These are phyloP conservation scores for Phaffia australis DNA, from an alignment of 768 basidiomycete genomes.

Conservation along the genomic window DNA sequence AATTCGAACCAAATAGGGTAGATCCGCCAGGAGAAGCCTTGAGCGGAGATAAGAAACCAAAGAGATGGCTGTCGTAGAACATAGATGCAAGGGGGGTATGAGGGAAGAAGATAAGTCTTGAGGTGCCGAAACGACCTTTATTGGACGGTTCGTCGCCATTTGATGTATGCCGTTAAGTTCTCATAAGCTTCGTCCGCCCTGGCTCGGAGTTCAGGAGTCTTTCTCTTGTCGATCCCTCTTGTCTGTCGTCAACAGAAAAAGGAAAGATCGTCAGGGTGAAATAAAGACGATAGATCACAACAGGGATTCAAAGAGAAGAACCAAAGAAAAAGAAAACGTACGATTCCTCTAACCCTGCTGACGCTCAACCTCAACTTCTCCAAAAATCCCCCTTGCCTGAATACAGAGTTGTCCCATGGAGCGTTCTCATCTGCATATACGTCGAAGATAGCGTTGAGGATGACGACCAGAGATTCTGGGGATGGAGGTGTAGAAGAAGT, in stretches of 20 bases:
- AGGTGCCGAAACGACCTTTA: neutral
- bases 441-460: constrained; percentile 72
- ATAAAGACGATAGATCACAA: no score
- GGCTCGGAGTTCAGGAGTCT: constrained; percentile 35
- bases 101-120: neutral
- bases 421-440: constrained; percentile 80
- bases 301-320: neutral
- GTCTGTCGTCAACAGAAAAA: constrained; percentile 29
- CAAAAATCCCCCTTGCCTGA: constrained; percentile 53
- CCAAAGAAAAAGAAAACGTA: constrained; percentile 29
- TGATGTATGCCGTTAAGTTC: constrained; percentile 41
- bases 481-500: constrained; percentile 25
- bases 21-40: no score
- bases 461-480: constrained; percentile 63
- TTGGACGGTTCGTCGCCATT: constrained; percentile 35
- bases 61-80: neutral
- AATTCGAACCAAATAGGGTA: no score
- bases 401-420: constrained; percentile 66
- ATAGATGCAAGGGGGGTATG: neutral
- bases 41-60: no score
- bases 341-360: constrained; percentile 34
- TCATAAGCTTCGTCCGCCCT: constrained; percentile 41
- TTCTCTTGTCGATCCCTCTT: constrained; percentile 40
- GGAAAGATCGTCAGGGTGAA: no score
- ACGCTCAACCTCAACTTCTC: constrained; percentile 42